Percentiles rank a stretch among this genome's conserved stretches.
These are phyloP conservation scores for Sordariomycetes sp. DNA, from an alignment of 2,329 filamentous ascomycete species.

Conservation along the genomic window DNA sequence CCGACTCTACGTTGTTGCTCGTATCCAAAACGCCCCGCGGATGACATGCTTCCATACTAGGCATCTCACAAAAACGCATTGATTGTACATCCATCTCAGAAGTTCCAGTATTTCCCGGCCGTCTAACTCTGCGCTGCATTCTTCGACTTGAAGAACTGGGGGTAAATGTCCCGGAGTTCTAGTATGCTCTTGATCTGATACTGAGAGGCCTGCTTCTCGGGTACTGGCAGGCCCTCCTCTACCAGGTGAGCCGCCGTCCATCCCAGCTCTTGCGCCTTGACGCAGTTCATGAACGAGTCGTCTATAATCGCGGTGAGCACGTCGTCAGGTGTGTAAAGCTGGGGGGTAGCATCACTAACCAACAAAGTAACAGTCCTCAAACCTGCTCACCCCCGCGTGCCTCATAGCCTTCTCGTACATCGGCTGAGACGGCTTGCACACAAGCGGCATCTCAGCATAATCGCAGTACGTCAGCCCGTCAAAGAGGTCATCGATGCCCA, in stretches of 20 bases:
- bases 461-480: slow-evolving; percentile 94
- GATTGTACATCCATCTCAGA: neutral
- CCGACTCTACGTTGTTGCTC: neutral
- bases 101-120: neutral
- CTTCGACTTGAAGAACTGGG: slow-evolving; percentile 65
- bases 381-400: slow-evolving; percentile 58
- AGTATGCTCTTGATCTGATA: slow-evolving; percentile 64
- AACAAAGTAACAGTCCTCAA: slow-evolving; percentile 79
- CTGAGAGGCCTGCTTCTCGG: slow-evolving; percentile 51
- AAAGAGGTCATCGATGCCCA: slow-evolving; percentile 78
- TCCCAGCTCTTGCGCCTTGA: slow-evolving; percentile 61
- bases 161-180: slow-evolving; percentile 64
- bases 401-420: slow-evolving; percentile 86
- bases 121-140: neutral
- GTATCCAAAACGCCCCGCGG: neutral
- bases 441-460: slow-evolving; percentile 57
- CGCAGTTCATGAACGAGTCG: slow-evolving; percentile 76
- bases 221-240: slow-evolving; percentile 56
- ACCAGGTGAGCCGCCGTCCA: slow-evolving; percentile 83
- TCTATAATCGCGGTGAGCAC: slow-evolving; percentile 34
- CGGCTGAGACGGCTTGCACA: slow-evolving; percentile 74
- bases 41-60: neutral
- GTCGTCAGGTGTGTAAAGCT: neutral
- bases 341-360: slow-evolving; percentile 48
- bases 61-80: neutral